Conservation (phyloP, 495 filamentous ascomycete genomes). For the Neurospora sublineolata region DNA sequence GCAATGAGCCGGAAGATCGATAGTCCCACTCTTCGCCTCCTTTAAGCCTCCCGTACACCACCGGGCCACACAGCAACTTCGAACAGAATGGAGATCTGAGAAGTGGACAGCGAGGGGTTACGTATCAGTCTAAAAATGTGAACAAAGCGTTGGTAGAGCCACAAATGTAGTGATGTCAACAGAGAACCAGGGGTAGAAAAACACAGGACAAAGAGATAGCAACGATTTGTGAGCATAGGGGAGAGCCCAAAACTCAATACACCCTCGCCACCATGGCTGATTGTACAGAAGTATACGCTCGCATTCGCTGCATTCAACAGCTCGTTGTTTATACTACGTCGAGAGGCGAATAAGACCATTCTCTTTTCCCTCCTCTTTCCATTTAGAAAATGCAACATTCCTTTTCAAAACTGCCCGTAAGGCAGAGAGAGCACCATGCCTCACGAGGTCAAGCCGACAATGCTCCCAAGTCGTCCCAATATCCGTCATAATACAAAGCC, state of each 20-base stretch:
- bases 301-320: neutral
- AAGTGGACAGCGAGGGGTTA: neutral
- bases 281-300: neutral
- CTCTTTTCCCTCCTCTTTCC: neutral
- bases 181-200: neutral
- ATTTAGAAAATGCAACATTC: neutral
- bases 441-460: neutral
- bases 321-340: neutral
- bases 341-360: neutral
- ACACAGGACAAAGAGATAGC: neutral
- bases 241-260: neutral
- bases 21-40: neutral
- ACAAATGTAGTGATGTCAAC: neutral
- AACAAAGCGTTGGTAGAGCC: neutral
- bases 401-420: neutral
- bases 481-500: neutral
- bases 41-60: neutral
- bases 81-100: neutral
- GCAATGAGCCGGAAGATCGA: constrained; percentile 7
- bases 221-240: neutral
- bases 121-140: neutral
- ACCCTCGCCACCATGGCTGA: neutral
- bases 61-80: neutral
- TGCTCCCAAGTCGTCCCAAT: neutral
- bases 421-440: neutral